Evolutionary conservation across 768 basidiomycete genomes (phyloP).

Genomic region (Infundibulicybe gibba): DNA sequence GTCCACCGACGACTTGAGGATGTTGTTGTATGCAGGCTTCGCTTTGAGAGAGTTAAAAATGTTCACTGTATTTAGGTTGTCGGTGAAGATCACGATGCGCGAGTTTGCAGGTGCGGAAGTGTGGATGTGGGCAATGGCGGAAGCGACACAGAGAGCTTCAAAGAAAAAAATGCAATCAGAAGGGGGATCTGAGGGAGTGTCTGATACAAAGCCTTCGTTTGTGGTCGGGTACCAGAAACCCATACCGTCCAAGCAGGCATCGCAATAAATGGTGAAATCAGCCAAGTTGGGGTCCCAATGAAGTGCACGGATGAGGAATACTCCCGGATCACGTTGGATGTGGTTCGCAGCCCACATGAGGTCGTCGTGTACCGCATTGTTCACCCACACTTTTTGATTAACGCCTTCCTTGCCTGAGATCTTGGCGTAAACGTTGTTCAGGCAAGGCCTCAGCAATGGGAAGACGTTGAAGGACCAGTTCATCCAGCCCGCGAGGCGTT

Average conservation of each 20-base stretch:
- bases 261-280: slow-evolving; percentile 12
- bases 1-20: slow-evolving; percentile 20
- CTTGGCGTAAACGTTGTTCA: slow-evolving; percentile 23
- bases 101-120: fast-evolving
- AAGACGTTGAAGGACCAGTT: slow-evolving; percentile 38
- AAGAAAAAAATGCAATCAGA: too few species aligned
- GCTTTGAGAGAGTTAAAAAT: too few species aligned
- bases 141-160: slow-evolving; percentile 9
- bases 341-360: slow-evolving; percentile 24
- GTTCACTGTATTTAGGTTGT: too few species aligned
- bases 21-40: slow-evolving; percentile 24
- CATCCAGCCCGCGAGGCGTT: slow-evolving; percentile 27
- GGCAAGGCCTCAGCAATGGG: slow-evolving; percentile 21
- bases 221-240: slow-evolving; percentile 14
- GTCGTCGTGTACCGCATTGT: slow-evolving; percentile 14
- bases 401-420: neutral
- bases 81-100: slow-evolving; percentile 9
- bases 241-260: slow-evolving; percentile 15
- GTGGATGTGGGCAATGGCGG: neutral
- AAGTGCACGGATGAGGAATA: slow-evolving; percentile 14
- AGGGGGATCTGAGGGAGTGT: too few species aligned
- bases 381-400: slow-evolving; percentile 22
- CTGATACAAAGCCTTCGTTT: slow-evolving; percentile 8
- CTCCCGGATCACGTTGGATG: slow-evolving; percentile 10
- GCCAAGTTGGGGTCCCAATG: slow-evolving; percentile 11